phyloP scores from a whole-genome alignment of 2,329 filamentous ascomycete species.

The Aspergillus pseudoterreus region DNA sequence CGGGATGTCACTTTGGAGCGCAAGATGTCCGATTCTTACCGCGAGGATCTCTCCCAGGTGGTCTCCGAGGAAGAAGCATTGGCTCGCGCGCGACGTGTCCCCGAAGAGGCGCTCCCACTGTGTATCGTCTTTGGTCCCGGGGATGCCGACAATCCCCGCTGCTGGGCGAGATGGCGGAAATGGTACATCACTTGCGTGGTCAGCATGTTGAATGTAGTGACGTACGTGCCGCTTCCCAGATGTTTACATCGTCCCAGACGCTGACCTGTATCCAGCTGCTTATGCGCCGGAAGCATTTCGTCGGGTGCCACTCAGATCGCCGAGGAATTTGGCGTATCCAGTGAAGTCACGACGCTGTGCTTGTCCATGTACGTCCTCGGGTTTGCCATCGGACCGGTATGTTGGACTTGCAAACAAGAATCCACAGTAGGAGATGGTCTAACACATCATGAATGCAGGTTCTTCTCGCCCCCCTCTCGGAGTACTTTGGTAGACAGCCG shows the following conservation, averaged over 20 bases:
- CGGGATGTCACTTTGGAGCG: constrained; percentile 5
- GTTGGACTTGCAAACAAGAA: too few relatives aligned
- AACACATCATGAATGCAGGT: constrained; percentile 74
- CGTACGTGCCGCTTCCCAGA: constrained; percentile 10
- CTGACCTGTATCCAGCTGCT: constrained; percentile 14
- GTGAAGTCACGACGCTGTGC: constrained; percentile 29
- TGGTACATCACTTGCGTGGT: constrained; percentile 43
- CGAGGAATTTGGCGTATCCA: constrained; percentile 24
- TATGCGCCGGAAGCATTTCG: constrained; percentile 26
- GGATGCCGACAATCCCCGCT: constrained; percentile 36
- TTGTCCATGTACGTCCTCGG: constrained; percentile 30
- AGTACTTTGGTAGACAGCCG: constrained; percentile 72
- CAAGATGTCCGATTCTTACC: constrained; percentile 13
- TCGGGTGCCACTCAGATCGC: constrained; percentile 25
- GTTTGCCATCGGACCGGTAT: constrained; percentile 26
- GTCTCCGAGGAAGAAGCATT: constrained; percentile 24
- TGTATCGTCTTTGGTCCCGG: constrained; percentile 16
- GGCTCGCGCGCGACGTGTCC: constrained; percentile 19
- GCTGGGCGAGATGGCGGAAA: constrained; percentile 36
- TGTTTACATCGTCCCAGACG: not conserved
- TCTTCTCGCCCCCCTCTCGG: constrained; percentile 78
- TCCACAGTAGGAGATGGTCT: constrained; percentile 50
- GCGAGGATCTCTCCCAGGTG: constrained; percentile 11
- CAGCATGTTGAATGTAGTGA: constrained; percentile 33
- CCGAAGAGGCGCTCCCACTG: constrained; percentile 21